A percentile compares a stretch with the other conserved stretches of the same genome.
Conservation (phyloP, 371 early-diverging fungal species). For the Mucor irregularis region DNA sequence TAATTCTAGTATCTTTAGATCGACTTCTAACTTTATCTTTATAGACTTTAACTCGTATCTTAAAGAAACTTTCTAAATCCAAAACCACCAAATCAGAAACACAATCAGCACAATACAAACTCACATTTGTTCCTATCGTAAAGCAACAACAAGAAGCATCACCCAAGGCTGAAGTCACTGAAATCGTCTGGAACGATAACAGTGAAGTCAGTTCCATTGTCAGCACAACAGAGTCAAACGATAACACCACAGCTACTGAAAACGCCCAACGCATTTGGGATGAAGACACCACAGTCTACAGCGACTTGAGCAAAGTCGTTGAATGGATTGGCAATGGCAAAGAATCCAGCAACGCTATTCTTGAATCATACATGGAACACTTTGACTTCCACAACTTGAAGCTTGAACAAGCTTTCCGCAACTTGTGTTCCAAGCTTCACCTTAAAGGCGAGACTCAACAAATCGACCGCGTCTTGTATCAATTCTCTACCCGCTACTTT, state of each 20-base stretch:
- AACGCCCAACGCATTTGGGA: conserved; percentile 42
- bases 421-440: conserved; percentile 65
- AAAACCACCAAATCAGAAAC: not conserved
- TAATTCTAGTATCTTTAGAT: too few species aligned
- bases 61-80: too few species aligned
- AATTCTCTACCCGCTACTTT: conserved; percentile 71
- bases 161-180: not conserved
- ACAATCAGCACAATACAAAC: not conserved
- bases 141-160: not conserved
- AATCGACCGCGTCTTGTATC: conserved; percentile 76
- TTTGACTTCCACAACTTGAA: conserved; percentile 67
- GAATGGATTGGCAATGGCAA: conserved; percentile 48
- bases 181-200: not conserved
- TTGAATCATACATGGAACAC: conserved; percentile 67
- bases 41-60: too few species aligned
- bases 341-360: conserved; percentile 52
- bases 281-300: conserved; percentile 38
- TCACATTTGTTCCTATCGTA: not conserved
- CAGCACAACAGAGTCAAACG: too few species aligned
- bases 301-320: conserved; percentile 29
- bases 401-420: conserved; percentile 78
- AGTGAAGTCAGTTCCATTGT: not conserved
- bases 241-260: not conserved
- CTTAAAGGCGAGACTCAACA: conserved; percentile 86
- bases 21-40: too few species aligned